Evolutionary conservation across 2,329 filamentous ascomycete species (phyloP), one percentile per base, ranked within the genome.

Genomic region (Domatiomyces catenatus): DNA sequence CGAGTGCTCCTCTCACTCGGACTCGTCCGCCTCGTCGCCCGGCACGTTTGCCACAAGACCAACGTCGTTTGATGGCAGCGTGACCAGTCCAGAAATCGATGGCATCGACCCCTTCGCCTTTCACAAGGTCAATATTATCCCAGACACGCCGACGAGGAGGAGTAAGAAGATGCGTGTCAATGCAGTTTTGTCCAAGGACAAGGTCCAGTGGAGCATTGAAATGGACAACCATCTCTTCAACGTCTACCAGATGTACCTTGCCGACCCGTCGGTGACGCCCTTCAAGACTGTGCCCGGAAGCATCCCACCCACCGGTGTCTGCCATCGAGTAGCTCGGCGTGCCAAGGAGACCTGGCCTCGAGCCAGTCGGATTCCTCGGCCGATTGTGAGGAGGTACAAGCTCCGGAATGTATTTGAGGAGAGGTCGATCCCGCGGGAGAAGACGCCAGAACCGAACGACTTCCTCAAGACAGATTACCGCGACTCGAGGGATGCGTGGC

Each of bases 141-240:
- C 62, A n/a, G 67, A 70, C 46, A 65, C 67, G 17, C 65, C 67
- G 5, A 64, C 64, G 28, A 58, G 64, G 44, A 63, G 62, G 7
- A 59, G 58, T 49, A 64, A 60, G 19, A 59, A 58, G 20, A 56
- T 60, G 28, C 58, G 54, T 8, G 56, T 61, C 49, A 54, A 64
- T n/a, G 57, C 61, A 12, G 45, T 55, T 22, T 57, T 53, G 49
- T 50, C 54, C 24, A 58, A 55, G 46, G 58, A 57, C n/a, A 58
- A 62, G 24, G 58, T 58, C 47, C 60, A 62, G 42, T 83, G 79
- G 74, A 80, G 75, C 4, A 66, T 73, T 44, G 77, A 79, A 48
- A 81, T 81, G 77, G 79, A 83, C 60, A 72, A 76, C 50, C 79
- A 83, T 60, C 65, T 83, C 28, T 81, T 79, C 79, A 75, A 78